Evolutionary conservation across 2,329 filamentous ascomycete species (phyloP).

Genomic region (Colletotrichum eleusines): DNA sequence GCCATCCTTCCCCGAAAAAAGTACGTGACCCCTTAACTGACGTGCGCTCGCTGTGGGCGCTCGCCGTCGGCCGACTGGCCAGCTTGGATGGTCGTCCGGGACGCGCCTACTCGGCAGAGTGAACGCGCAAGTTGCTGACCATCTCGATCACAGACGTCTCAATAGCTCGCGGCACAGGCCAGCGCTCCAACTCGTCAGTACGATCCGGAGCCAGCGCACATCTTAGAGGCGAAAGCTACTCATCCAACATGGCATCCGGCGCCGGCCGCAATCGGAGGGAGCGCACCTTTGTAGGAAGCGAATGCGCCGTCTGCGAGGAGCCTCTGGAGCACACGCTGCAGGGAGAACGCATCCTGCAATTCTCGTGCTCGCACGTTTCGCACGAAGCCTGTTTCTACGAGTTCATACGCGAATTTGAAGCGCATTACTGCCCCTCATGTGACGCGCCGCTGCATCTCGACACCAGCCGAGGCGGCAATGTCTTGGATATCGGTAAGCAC

Average conservation of each 20-base stretch:
- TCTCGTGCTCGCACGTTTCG: slow-evolving; percentile 96
- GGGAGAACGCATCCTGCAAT: slow-evolving; percentile 93
- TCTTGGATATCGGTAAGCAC: slow-evolving; percentile 84
- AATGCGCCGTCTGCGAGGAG: slow-evolving; percentile 97
- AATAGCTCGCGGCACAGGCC: slow-evolving; percentile 46
- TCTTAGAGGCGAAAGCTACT: slow-evolving; percentile 52
- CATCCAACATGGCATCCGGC: slow-evolving; percentile 55
- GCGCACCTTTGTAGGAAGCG: slow-evolving; percentile 92
- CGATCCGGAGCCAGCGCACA: slow-evolving; percentile 51
- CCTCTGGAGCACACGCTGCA: slow-evolving; percentile 94
- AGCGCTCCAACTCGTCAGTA: slow-evolving; percentile 51
- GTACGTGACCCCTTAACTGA: slow-evolving; percentile 48
- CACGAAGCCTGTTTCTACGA: slow-evolving; percentile 99
- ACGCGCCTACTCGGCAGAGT: not conserved
- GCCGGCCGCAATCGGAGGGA: slow-evolving; percentile 85
- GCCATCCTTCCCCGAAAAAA: slow-evolving; percentile 56
- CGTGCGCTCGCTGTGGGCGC: not conserved
- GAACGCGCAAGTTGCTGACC: slow-evolving; percentile 22
- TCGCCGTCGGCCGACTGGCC: not conserved
- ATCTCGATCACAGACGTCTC: slow-evolving; percentile 44
- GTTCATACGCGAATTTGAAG: slow-evolving; percentile 94
- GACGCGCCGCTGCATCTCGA: slow-evolving; percentile 92
- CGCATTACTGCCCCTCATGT: slow-evolving; percentile 93
- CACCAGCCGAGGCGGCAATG: slow-evolving; percentile 91
- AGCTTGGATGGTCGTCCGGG: not conserved